phyloP scores from a whole-genome alignment of 1,139 yeast species.

The Blastobotrys serpentis region DNA sequence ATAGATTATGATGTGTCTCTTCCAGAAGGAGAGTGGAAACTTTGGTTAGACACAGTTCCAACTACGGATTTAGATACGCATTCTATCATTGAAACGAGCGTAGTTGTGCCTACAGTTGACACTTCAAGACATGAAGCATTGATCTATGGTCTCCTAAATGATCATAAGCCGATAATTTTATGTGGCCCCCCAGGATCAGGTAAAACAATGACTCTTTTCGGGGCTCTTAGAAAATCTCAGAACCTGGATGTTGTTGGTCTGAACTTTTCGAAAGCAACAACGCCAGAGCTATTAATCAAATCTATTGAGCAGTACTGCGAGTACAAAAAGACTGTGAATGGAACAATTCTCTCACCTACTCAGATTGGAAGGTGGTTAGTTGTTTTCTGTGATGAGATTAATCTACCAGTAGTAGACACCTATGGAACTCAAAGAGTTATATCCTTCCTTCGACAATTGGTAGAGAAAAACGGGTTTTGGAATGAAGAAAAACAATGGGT shows the following conservation, averaged over 20 bases:
- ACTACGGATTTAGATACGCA: slow-evolving; percentile 57
- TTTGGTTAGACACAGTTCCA: slow-evolving; percentile 49
- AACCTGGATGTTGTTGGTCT: slow-evolving; percentile 62
- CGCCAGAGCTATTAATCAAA: slow-evolving; percentile 59
- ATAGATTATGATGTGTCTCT: slow-evolving; percentile 51
- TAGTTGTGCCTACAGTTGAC: slow-evolving; percentile 77
- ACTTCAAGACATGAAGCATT: slow-evolving; percentile 67
- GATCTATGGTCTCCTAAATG: slow-evolving; percentile 56
- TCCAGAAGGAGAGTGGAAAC: slow-evolving; percentile 52
- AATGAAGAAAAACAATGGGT: slow-evolving; percentile 66
- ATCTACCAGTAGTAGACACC: slow-evolving; percentile 71
- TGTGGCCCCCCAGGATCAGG: slow-evolving; percentile 99
- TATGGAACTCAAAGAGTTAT: slow-evolving; percentile 77
- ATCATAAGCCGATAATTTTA: slow-evolving; percentile 62
- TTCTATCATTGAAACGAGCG: slow-evolving; percentile 59
- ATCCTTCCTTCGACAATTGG: slow-evolving; percentile 71
- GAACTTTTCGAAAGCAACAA: slow-evolving; percentile 82
- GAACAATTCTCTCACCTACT: slow-evolving; percentile 58
- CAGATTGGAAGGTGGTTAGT: slow-evolving; percentile 71
- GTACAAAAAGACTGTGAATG: slow-evolving; percentile 54
- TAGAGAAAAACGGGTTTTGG: slow-evolving; percentile 82
- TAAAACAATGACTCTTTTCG: slow-evolving; percentile 85
- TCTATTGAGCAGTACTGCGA: slow-evolving; percentile 73
- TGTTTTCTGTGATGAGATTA: slow-evolving; percentile 89
- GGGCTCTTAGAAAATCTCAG: slow-evolving; percentile 60